Evolutionary conservation across 768 basidiomycete genomes (phyloP).

Genomic region (Pholiota conissans): DNA sequence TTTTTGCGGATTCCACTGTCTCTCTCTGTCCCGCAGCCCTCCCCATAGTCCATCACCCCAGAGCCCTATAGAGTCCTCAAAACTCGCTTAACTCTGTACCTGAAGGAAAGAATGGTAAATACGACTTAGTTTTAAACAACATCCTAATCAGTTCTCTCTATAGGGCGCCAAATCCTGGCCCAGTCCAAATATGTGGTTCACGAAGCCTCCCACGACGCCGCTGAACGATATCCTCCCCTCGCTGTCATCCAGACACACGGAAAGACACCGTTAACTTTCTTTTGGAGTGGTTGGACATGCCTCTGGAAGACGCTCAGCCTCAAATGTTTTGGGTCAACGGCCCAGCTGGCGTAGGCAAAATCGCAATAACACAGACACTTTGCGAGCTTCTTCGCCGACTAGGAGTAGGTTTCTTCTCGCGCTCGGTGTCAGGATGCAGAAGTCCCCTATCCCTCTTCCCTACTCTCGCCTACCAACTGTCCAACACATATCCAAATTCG

Average conservation of each 20-base stretch:
- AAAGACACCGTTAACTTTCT: not conserved
- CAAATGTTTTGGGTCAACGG: constrained; percentile 21
- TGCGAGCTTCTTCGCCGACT: constrained; percentile 16
- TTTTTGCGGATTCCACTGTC: no score
- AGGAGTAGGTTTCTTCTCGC: constrained; percentile 15
- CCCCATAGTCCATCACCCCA: no score
- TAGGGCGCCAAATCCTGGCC: not conserved
- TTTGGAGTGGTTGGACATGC: not conserved
- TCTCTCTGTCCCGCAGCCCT: no score
- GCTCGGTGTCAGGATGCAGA: not conserved
- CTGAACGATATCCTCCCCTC: not conserved
- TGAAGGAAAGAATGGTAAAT: not conserved
- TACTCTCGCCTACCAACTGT: not conserved
- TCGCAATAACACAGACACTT: constrained; percentile 30
- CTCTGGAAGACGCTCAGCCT: not conserved
- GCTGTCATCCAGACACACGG: not conserved
- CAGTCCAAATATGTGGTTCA: not conserved
- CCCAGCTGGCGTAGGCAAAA: constrained; percentile 26
- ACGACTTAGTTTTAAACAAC: no score
- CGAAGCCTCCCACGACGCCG: not conserved
- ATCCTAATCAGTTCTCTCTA: not conserved
- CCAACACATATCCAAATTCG: not conserved
- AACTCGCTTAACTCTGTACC: not conserved
- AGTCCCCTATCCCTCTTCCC: not conserved
- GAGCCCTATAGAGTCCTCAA: no score